phyloP scores from a whole-genome alignment of 2,329 filamentous ascomycete species.

The Pyrenophora graminea region DNA sequence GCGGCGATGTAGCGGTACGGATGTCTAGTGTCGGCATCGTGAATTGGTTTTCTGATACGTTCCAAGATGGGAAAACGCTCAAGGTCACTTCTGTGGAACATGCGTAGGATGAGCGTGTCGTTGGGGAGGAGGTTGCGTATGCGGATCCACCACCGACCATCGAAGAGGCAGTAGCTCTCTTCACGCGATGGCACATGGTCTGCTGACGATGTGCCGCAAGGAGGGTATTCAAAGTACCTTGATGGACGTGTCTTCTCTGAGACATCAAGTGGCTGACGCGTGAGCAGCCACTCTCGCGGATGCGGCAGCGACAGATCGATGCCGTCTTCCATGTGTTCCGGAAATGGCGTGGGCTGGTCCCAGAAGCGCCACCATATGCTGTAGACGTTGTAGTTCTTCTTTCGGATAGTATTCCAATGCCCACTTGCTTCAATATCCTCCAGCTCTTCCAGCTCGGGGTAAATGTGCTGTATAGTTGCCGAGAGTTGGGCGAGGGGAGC shows the following conservation, averaged over 20 bases:
- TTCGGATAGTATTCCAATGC: constrained; percentile 3
- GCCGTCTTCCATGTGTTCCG: constrained; percentile 5
- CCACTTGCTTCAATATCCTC: constrained; percentile 1
- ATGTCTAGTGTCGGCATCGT: background rate
- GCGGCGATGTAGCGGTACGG: constrained; percentile 17
- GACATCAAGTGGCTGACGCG: constrained; percentile 27
- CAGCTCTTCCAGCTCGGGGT: constrained; percentile 35
- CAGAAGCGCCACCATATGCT: constrained; percentile 34
- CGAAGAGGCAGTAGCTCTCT: constrained; percentile 54
- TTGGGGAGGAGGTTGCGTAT: constrained; percentile 43
- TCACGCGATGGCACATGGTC: background rate
- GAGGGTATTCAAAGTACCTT: constrained; percentile 14
- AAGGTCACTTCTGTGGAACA: constrained; percentile 25
- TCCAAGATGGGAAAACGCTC: constrained; percentile 5
- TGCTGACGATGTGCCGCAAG: background rate
- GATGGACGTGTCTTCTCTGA: background rate
- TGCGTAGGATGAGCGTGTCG: constrained; percentile 46
- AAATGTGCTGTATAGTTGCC: constrained; percentile 48
- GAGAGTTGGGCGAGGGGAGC: constrained; percentile 52
- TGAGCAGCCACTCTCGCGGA: constrained; percentile 33
- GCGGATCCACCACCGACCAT: constrained; percentile 61
- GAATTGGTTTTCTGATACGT: background rate
- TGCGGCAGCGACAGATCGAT: constrained; percentile 6
- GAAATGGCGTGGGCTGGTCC: constrained; percentile 18
- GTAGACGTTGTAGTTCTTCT: constrained; percentile 24